phyloP scores from a whole-genome alignment of 2,329 filamentous ascomycete species.

The Colletotrichum musicola region DNA sequence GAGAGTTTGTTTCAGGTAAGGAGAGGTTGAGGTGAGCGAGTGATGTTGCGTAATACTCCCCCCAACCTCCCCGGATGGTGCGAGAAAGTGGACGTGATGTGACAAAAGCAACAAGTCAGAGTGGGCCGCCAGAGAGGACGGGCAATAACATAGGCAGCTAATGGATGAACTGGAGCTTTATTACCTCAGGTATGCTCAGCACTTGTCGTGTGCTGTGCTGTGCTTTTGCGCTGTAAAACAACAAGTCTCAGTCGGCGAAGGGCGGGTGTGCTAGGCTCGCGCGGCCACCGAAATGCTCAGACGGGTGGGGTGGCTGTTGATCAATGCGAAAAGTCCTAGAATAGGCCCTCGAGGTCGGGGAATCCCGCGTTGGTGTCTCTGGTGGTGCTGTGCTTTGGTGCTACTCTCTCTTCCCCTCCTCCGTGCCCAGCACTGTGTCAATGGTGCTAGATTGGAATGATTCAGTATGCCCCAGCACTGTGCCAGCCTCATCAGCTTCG shows the following conservation, averaged over 20 bases:
- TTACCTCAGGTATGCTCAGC: too few species aligned
- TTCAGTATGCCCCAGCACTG: background rate
- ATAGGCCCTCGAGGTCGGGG: conserved; percentile 32
- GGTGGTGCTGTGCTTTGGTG: background rate
- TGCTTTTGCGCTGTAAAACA: background rate
- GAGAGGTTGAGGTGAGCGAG: conserved; percentile 21
- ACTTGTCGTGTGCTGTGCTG: too few species aligned
- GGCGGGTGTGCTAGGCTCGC: background rate
- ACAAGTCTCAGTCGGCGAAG: background rate
- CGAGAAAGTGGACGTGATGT: too few species aligned
- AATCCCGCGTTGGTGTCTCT: conserved; percentile 20
- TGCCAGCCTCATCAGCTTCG: conserved; percentile 25
- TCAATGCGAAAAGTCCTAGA: conserved; percentile 34
- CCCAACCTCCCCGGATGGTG: background rate
- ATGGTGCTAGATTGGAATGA: background rate
- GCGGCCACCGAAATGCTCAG: conserved; percentile 11
- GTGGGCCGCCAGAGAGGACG: too few species aligned
- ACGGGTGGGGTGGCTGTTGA: conserved; percentile 19
- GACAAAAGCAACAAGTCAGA: too few species aligned
- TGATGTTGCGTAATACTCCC: conserved; percentile 17
- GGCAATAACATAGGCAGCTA: background rate
- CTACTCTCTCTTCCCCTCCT: too few species aligned
- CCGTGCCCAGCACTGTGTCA: background rate
- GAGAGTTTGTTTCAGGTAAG: conserved; percentile 34
- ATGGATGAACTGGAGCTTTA: background rate